phyloP scores from a whole-genome alignment of 768 basidiomycete genomes.

The Rhizopogon sp. region DNA sequence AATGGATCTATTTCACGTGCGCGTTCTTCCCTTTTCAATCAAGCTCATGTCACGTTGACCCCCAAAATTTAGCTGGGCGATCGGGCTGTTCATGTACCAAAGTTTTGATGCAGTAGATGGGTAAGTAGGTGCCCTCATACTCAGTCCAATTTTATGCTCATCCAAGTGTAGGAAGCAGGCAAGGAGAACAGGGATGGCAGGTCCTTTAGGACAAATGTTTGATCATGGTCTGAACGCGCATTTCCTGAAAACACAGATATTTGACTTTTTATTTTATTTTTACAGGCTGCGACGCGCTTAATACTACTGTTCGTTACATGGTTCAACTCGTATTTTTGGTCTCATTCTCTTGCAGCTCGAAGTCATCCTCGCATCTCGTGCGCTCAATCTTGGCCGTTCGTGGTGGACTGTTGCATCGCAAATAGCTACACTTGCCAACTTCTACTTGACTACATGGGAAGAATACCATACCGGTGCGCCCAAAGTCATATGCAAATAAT shows the following conservation, averaged over 20 bases:
- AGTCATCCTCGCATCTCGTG: conserved; percentile 74
- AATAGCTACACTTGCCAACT: conserved; percentile 60
- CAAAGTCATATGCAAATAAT: neutral
- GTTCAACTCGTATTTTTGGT: conserved; percentile 1
- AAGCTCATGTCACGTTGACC: neutral
- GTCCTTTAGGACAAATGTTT: conserved; percentile 96
- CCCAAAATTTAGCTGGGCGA: conserved; percentile 59
- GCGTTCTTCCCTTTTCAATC: conserved; percentile 20
- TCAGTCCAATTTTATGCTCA: conserved; percentile 12
- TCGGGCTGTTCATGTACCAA: conserved; percentile 90
- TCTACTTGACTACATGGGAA: conserved; percentile 75
- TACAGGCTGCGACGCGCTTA: conserved; percentile 85
- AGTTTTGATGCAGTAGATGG: conserved; percentile 86
- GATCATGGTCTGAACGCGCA: conserved; percentile 70
- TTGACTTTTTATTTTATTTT: neutral
- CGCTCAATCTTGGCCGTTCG: conserved; percentile 86
- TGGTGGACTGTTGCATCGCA: conserved; percentile 98
- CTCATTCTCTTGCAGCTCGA: conserved; percentile 55
- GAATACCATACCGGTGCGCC: conserved; percentile 80
- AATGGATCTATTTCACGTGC: conserved; percentile 90
- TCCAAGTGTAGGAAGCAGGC: conserved; percentile 76
- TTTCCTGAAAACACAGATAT: neutral
- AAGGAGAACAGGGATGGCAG: conserved; percentile 93
- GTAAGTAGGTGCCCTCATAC: conserved; percentile 34
- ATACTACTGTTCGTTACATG: conserved; percentile 68